phyloP scores from a whole-genome alignment of 805 yeast genomes.

The Saccharomycopsis fermentans region DNA sequence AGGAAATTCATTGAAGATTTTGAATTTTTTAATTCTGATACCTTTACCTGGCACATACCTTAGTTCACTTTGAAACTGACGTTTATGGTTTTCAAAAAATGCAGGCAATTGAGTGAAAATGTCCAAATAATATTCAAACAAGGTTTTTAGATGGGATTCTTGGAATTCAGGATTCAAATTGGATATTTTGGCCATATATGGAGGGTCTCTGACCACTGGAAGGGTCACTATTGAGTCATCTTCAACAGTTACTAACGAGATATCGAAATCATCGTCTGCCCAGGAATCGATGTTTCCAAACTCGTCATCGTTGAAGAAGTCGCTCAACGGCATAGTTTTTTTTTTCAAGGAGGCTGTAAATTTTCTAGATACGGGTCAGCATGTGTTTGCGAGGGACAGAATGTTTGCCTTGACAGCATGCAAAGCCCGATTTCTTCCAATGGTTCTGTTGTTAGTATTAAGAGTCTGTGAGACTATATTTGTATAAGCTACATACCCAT shows the following conservation, averaged over 20 bases:
- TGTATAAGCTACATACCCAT: too few relatives aligned
- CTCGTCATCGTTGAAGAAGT: constrained; percentile 7
- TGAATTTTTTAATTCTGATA: constrained; percentile 47
- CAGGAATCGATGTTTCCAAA: constrained; percentile 35
- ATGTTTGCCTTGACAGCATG: too few relatives aligned
- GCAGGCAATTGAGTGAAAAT: constrained; percentile 24
- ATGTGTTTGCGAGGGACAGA: too few relatives aligned
- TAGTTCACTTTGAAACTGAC: constrained; percentile 22
- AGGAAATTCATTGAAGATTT: constrained; percentile 43
- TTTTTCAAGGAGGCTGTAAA: constrained; percentile 1
- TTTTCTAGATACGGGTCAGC: too few relatives aligned
- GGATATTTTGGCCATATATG: constrained; percentile 54
- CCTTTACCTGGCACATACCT: constrained; percentile 29
- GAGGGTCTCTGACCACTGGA: constrained; percentile 33
- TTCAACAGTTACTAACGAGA: constrained; percentile 47
- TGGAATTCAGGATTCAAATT: constrained; percentile 49
- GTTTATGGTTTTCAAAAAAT: constrained; percentile 41
- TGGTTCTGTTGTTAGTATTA: too few relatives aligned
- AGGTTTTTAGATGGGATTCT: constrained; percentile 9
- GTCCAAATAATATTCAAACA: constrained; percentile 17
- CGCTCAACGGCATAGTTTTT: constrained; percentile 11
- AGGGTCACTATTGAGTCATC: not conserved
- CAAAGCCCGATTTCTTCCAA: too few relatives aligned
- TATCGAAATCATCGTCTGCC: constrained; percentile 66
- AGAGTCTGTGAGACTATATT: too few relatives aligned